A percentile compares a stretch with the other conserved stretches of the same genome.
phyloP scores from a whole-genome alignment of 2,329 filamentous ascomycete genomes.

The Fusarium circinatum region DNA sequence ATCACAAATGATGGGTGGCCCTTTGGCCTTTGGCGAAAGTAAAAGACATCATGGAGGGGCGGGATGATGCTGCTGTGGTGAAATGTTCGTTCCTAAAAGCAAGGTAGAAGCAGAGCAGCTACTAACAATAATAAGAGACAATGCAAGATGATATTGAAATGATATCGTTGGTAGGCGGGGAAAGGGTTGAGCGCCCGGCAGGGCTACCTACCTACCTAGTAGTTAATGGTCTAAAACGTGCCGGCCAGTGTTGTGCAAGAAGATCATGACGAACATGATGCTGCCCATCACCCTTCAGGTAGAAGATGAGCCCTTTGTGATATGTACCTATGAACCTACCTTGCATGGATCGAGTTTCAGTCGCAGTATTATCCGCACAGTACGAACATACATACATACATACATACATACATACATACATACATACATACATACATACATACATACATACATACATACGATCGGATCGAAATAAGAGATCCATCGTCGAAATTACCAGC shows the following conservation, averaged over 20 bases:
- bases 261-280: slow-evolving; percentile 31
- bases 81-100: slow-evolving; percentile 5
- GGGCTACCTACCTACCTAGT: not conserved
- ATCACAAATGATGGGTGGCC: not conserved
- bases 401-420: not conserved
- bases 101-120: not conserved
- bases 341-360: slow-evolving; percentile 12
- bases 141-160: not conserved
- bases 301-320: not conserved
- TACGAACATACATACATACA: not conserved
- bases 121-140: not conserved
- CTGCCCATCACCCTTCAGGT: not conserved
- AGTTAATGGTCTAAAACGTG: slow-evolving; percentile 10
- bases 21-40: slow-evolving; percentile 6
- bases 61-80: slow-evolving; percentile 31
- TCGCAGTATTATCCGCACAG: not conserved
- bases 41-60: slow-evolving; percentile 21
- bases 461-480: slow-evolving; percentile 29
- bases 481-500: slow-evolving; percentile 1
- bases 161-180: not conserved
- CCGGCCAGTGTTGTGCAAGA: slow-evolving; percentile 4
- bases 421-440: not conserved
- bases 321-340: not conserved
- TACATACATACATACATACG: not conserved
- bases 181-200: not conserved